Percentiles rank a stretch among this genome's conserved stretches.
Conservation (phyloP, 2,329 filamentous ascomycete species). For the Pestalotiopsis fici region DNA sequence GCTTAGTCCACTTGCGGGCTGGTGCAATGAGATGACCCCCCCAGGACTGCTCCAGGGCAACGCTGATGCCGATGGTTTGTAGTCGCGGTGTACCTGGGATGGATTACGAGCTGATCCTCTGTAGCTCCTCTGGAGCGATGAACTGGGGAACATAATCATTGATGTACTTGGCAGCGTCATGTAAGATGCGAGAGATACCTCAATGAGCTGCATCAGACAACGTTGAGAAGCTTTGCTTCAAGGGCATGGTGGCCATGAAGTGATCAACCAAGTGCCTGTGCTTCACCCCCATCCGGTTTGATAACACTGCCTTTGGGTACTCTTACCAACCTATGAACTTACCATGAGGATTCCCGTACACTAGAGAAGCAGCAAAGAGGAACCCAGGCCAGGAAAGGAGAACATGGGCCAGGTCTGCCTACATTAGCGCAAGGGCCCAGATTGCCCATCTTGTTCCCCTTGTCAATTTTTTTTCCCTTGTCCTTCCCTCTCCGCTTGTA, state of each 20-base stretch:
- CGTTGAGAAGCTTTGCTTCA: background rate
- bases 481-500: background rate
- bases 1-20: background rate
- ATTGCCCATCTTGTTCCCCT: background rate
- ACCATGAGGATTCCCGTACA: background rate
- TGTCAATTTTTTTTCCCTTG: background rate
- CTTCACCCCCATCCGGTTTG: background rate
- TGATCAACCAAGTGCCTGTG: background rate
- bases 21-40: slow-evolving; percentile 1
- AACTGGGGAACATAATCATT: background rate
- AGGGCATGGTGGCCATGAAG: background rate
- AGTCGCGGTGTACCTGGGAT: background rate
- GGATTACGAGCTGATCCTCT: background rate
- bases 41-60: background rate
- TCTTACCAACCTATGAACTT: no score
- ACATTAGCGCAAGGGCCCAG: slow-evolving; percentile 3
- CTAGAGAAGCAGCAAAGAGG: background rate
- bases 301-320: background rate
- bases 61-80: background rate
- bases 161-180: background rate
- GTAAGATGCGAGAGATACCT: background rate
- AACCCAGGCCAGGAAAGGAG: background rate
- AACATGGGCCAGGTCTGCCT: background rate
- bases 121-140: background rate
- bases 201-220: background rate